Base-by-base conservation (phyloP, 2,329 filamentous ascomycete species). In the Penicillium paneum region DNA sequence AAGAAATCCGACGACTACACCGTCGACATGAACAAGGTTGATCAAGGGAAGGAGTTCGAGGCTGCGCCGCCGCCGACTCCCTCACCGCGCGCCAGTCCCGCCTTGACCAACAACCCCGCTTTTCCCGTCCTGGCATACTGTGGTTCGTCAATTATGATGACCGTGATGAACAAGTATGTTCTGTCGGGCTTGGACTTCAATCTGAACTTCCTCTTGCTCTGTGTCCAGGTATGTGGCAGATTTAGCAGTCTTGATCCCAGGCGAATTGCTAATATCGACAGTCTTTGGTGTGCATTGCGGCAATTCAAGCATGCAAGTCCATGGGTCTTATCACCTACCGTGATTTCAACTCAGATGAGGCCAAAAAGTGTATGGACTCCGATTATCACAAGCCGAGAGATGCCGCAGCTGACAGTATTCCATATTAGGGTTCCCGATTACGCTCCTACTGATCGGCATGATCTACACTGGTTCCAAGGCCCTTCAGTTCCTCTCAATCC, bases 141-240 rank as follows among this genome's bases (percentile, higher is more conserved):
- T 76, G 80, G 89, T 67, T 90, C 93, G 49, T 97, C 92, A n/a
- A 99, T 99, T 71, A 84, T 93, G 74, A 99, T 99, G 94, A 99
- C 94, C 8, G 90, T 97, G n/a, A 94, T 95, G 74, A 99, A 99
- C 79, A 99, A 99, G 81, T 99, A 95, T 74, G 92, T 97, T 59
- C 85, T 99, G 43, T 97, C 91, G 8, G 94, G 94, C 57, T 82
- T 83, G 48, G 84, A 88, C 63, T 99, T 95, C 84, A 99, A 99
- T 77, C 78, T 99, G 67, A 96, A 96, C 77, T 96, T 97, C 76
- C 90, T 99, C 77, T 88, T 97, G 67, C 84, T 99, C 56, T 88
- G 85, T 58, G 83, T 97, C 57, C 94, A 97, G 86, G 93, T 97
- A 84, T 68, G 84, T 69, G 15, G 35, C 17, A 15, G n/a, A 13